A percentile compares a stretch with the other conserved stretches of the same genome.
These are phyloP conservation scores for Botrytis hyacinthi DNA, from an alignment of 2,329 filamentous ascomycete species.

Conservation along the genomic window DNA sequence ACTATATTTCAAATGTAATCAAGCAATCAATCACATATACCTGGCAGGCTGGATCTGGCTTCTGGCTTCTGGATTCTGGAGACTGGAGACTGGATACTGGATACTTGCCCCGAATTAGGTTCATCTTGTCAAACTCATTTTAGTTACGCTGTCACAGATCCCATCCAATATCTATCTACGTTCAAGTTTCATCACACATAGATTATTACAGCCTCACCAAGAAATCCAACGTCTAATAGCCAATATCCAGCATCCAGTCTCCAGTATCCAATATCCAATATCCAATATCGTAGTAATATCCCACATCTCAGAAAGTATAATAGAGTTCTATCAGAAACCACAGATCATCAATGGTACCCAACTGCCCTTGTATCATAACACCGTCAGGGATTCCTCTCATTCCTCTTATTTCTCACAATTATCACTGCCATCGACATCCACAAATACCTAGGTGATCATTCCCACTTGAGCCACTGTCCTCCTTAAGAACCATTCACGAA, in stretches of 20 bases:
- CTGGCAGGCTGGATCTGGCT: not conserved
- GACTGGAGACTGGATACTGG: too few species aligned
- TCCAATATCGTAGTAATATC: constrained; percentile 1
- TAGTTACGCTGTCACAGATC: too few species aligned
- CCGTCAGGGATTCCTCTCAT: not conserved
- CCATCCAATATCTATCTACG: not conserved
- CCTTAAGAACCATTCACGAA: not conserved
- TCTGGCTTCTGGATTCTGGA: not conserved
- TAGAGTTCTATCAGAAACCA: not conserved
- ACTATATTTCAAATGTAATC: not conserved
- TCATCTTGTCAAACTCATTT: not conserved
- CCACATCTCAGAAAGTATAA: constrained; percentile 11
- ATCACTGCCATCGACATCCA: constrained; percentile 6
- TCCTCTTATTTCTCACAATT: not conserved
- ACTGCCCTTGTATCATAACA: not conserved
- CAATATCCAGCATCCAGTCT: not conserved
- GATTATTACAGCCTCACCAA: not conserved
- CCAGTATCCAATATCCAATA: too few species aligned
- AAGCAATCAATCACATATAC: not conserved
- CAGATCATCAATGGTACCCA: not conserved
- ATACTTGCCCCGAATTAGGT: not conserved
- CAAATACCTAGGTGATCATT: not conserved
- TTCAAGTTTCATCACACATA: not conserved
- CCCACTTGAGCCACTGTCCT: constrained; percentile 1
- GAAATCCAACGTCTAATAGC: not conserved